Evolutionary conservation across 1,139 yeast genomes (phyloP).

Genomic region (Diutina neorugosa): DNA sequence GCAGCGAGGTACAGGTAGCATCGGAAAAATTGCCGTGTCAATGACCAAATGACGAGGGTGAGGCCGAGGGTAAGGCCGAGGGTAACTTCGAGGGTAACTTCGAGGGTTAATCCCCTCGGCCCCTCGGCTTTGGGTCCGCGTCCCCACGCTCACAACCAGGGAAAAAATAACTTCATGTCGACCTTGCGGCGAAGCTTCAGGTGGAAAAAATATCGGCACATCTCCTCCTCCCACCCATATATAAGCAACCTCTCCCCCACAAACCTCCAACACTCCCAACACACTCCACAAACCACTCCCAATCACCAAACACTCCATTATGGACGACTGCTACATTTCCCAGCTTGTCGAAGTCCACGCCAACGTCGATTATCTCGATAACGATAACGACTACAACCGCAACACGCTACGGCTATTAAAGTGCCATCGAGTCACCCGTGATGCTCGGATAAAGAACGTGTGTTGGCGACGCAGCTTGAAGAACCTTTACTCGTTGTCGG

Average conservation of each 20-base stretch:
- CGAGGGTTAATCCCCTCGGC: too few relatives aligned
- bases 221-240: neutral
- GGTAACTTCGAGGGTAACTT: neutral
- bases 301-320: neutral
- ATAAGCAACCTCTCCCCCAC: neutral
- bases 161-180: neutral
- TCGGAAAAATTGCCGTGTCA: neutral
- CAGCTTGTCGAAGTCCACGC: slow-evolving; percentile 12
- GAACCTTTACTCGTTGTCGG: slow-evolving; percentile 17
- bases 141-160: too few relatives aligned
- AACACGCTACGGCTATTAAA: neutral
- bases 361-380: slow-evolving; percentile 25
- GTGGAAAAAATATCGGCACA: neutral
- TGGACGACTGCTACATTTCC: slow-evolving; percentile 8
- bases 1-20: neutral
- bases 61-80: neutral
- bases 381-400: slow-evolving; percentile 11
- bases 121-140: too few relatives aligned
- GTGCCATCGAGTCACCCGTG: slow-evolving; percentile 10
- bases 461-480: slow-evolving; percentile 33
- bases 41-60: neutral
- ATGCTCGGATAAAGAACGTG: slow-evolving; percentile 22
- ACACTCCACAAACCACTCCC: too few relatives aligned
- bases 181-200: slow-evolving; percentile 2
- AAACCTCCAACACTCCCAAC: neutral